Evolutionary conservation across 2,329 filamentous ascomycete species (phyloP).

Genomic region (Claviceps capensis): DNA sequence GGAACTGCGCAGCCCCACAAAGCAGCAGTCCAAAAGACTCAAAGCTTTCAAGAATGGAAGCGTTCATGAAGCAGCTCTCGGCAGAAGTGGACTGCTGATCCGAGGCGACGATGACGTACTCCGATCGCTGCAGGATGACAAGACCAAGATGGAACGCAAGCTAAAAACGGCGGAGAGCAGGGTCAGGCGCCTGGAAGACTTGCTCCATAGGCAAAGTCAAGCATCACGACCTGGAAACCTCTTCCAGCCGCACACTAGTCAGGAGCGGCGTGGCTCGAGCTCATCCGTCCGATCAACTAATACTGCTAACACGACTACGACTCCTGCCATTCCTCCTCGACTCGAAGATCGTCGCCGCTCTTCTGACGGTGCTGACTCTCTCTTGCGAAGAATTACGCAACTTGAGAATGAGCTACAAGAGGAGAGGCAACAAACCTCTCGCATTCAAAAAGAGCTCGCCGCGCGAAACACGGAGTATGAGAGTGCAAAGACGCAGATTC

Average conservation of each 20-base stretch:
- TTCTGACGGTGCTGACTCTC: conserved; percentile 31
- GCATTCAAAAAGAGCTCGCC: conserved; percentile 57
- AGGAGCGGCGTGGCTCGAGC: conserved; percentile 35
- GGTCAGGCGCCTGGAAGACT: conserved; percentile 78
- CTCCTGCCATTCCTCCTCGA: conserved; percentile 4
- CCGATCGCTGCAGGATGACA: conserved; percentile 69
- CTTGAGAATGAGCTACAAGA: conserved; percentile 67
- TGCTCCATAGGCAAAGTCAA: conserved; percentile 72
- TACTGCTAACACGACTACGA: neutral
- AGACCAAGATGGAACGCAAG: conserved; percentile 57
- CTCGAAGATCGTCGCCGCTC: conserved; percentile 32
- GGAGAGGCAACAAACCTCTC: conserved; percentile 55
- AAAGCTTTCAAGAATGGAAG: conserved; percentile 96
- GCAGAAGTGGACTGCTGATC: conserved; percentile 72
- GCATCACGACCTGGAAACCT: conserved; percentile 40
- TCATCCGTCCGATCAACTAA: conserved; percentile 32
- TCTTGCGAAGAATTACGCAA: conserved; percentile 37
- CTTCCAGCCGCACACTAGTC: conserved; percentile 35
- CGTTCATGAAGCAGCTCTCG: conserved; percentile 77
- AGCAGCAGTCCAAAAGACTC: conserved; percentile 71
- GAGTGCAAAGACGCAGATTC: conserved; percentile 54
- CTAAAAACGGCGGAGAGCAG: conserved; percentile 77
- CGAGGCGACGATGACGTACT: conserved; percentile 78
- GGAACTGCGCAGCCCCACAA: conserved; percentile 69
- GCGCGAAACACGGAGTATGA: conserved; percentile 41